Conservation (phyloP, 441 rosid genomes). For the Pelargonium cotyledonis region DNA sequence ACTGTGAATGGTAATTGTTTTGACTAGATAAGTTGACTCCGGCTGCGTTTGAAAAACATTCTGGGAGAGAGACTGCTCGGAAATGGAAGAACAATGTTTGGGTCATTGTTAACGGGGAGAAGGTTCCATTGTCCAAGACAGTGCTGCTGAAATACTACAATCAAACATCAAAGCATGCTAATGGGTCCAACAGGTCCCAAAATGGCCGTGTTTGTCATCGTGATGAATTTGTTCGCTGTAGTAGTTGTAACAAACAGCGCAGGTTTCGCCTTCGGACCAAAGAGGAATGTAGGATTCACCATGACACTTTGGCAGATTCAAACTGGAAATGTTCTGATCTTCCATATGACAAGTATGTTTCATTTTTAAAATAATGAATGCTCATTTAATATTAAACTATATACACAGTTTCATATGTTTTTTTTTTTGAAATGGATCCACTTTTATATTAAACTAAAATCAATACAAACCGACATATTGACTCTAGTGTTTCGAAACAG, state of each 20-base stretch:
- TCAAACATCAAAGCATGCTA: conserved; percentile 57
- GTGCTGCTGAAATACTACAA: conserved; percentile 82
- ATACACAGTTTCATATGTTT: no score
- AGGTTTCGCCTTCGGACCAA: conserved; percentile 81
- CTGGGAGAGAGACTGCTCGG: conserved; percentile 98
- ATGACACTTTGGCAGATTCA: conserved; percentile 75
- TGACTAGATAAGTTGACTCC: conserved; percentile 81
- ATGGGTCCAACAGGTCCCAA: conserved; percentile 63
- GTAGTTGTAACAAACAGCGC: conserved; percentile 72
- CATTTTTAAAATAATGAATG: neutral
- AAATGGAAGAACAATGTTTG: conserved; percentile 99
- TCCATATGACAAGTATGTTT: conserved; percentile 78
- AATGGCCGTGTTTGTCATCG: conserved; percentile 64
- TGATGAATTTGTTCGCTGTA: conserved; percentile 88
- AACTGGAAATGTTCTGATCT: conserved; percentile 92
- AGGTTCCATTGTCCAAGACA: conserved; percentile 89
- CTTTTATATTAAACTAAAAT: no score
- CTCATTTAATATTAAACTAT: no score
- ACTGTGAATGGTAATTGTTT: conserved; percentile 25
- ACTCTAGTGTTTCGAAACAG: no score
- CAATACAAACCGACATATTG: no score
- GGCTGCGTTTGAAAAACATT: conserved; percentile 98
- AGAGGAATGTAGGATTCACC: conserved; percentile 91
- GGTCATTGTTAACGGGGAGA: conserved; percentile 86
- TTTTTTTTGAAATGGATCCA: no score